Evolutionary conservation across 2,329 filamentous ascomycete genomes (phyloP), one percentile per base, ranked within the genome.

Genomic region (Periconia sp.): DNA sequence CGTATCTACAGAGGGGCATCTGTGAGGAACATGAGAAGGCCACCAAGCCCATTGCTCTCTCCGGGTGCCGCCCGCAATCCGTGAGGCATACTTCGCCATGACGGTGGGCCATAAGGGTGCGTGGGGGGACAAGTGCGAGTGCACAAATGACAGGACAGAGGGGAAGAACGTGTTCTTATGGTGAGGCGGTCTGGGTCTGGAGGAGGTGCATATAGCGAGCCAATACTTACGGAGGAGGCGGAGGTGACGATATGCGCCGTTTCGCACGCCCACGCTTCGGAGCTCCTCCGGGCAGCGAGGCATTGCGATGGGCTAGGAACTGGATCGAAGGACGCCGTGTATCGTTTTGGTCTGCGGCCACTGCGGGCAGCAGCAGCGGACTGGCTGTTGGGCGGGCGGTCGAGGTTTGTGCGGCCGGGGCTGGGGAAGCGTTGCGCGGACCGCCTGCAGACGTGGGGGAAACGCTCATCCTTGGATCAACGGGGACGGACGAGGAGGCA

Each of bases 201-300:
- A 39, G 30, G 42, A 24, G 24, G 34, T 36, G 21, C 24, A 17
- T 38, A 19, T 33, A 43, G 35, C 28, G 38, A 45, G 39, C 37
- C 40, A 52, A 36, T 46, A 70, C 68, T 68, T 63, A 72, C 70
- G 69, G 68, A 38, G 70, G 70, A 47, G 70, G 70, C 13, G 70
- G 70, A 51, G 70, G 70, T 37, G 68, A 71, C 34, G 68, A 70
- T 47, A 72, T 56, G 13, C 68, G 64, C 24, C 69, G 61, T 48
- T 59, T 59, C 38, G 59, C 57, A 40, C 61, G 63, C 39, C 54
- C 44, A 30, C 18, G 49, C 47, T 62, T 68, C 5, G 65, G 66
- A 35, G 56, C 65, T 11, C 65, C 65, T 52, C 55, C 57, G 15
- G 66, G 65, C 5, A 63, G 50, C 13, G 58, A 53, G 25, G 57